Base-by-base conservation (phyloP, 306 rosid species). In the Dalbergia cochinchinensis region DNA sequence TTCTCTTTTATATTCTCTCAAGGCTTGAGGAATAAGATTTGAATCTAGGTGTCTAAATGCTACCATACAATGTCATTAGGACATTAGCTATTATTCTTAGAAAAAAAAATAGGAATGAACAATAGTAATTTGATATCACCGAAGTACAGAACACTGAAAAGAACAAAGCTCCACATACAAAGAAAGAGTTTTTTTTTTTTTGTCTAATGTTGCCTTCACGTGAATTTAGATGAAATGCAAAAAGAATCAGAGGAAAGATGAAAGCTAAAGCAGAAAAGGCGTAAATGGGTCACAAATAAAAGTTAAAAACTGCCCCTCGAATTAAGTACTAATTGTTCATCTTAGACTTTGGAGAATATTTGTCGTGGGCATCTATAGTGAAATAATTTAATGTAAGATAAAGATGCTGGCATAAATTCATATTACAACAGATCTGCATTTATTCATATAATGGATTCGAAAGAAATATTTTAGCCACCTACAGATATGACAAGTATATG, bases 11-110 rank as follows among this genome's bases (percentile, higher is more conserved):
- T 80, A 82, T 85, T 87, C 89, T 37, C 72, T 61, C 14, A 63
- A 86, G 83, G 83, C 92, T 88, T 92, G 33, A 61, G 57, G 73
- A 67, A 37, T 60, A 89, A 86, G 91, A 80, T 82, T 82, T 91
- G 91, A 81, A 85, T 83, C 87, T 62, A 54, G 69, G 64, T 85
- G 86, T 84, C 78, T 14, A 81, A 68, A 82, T 83, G 76, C 83
- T 51, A 53, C 83, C 70, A 71, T 73, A 39, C 88, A 84, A 44
- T 5, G 63, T 79, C 50, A 8, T 44, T 54, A 26, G 31, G 31
- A 26, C 62, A 71, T 73, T 65, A 53, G 15, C 60, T 78, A 68
- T 77, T 81, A 84, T 79, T 81, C 76, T 83, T 20, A 18, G 47
- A 42, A 72, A 18, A 20, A 14, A 68, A 69, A 61, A 75, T 51